phyloP scores from a whole-genome alignment of 2,329 filamentous ascomycete genomes.

The Tolypocladium guangdongense region DNA sequence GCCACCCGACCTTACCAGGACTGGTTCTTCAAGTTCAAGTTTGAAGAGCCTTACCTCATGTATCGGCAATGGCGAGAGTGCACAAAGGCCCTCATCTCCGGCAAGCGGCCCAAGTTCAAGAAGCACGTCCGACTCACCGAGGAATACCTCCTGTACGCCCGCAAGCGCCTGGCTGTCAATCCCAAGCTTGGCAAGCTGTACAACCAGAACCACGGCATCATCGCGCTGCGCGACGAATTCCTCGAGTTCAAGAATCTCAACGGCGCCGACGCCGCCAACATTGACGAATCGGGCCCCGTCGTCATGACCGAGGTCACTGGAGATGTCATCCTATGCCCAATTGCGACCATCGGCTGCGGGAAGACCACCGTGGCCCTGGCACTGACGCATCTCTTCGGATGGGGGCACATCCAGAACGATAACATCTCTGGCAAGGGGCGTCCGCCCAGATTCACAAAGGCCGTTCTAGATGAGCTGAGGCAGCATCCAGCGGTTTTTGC shows the following conservation, averaged over 20 bases:
- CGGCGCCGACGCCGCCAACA: slow-evolving; percentile 75
- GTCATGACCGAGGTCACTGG: slow-evolving; percentile 43
- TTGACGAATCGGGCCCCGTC: slow-evolving; percentile 44
- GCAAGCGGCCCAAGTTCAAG: slow-evolving; percentile 63
- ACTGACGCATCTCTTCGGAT: slow-evolving; percentile 71
- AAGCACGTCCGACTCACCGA: slow-evolving; percentile 87
- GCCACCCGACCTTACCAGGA: slow-evolving; percentile 54
- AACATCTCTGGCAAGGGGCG: slow-evolving; percentile 77
- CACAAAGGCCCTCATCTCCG: slow-evolving; percentile 77
- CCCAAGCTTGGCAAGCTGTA: slow-evolving; percentile 60
- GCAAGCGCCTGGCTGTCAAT: slow-evolving; percentile 59
- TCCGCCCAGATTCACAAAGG: slow-evolving; percentile 65
- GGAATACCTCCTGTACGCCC: slow-evolving; percentile 78
- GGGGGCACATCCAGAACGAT: slow-evolving; percentile 94
- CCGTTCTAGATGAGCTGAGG: slow-evolving; percentile 54
- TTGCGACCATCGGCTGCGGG: slow-evolving; percentile 90
- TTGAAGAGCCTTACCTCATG: slow-evolving; percentile 97
- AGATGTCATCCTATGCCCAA: slow-evolving; percentile 75
- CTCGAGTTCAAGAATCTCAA: slow-evolving; percentile 72
- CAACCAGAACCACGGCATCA: slow-evolving; percentile 87
- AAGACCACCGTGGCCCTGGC: slow-evolving; percentile 89
- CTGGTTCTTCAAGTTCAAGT: slow-evolving; percentile 99
- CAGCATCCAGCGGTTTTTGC: slow-evolving; percentile 67
- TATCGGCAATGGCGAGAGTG: slow-evolving; percentile 98
- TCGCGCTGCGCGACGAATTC: slow-evolving; percentile 80